Conservation (phyloP, 2,329 filamentous ascomycete genomes). For the Curvularia sp. region DNA sequence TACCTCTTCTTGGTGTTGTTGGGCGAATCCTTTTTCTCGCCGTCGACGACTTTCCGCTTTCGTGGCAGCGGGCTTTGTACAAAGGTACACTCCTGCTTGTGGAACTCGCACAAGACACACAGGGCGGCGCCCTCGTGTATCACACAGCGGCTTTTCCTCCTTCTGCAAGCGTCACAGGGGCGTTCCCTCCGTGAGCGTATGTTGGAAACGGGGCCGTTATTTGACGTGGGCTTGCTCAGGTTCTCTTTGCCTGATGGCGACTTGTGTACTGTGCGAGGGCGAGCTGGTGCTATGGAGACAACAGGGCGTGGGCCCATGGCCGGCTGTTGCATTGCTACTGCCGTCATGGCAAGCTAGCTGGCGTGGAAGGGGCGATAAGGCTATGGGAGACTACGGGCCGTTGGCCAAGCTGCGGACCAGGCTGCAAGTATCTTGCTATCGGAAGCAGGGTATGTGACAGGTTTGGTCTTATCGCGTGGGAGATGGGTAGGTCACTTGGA, state of each 20-base stretch:
- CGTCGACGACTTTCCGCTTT: slow-evolving; percentile 78
- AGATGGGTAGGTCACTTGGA: slow-evolving; percentile 23
- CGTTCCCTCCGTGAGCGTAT: slow-evolving; percentile 52
- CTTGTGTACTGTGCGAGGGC: slow-evolving; percentile 51
- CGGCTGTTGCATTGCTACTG: slow-evolving; percentile 48
- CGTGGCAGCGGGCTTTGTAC: slow-evolving; percentile 77
- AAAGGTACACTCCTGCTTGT: slow-evolving; percentile 80
- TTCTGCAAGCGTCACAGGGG: slow-evolving; percentile 71
- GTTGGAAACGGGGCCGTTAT: slow-evolving; percentile 47
- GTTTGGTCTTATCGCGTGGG: slow-evolving; percentile 52
- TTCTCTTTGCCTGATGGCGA: slow-evolving; percentile 55
- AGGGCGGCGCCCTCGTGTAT: slow-evolving; percentile 75
- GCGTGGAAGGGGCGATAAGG: slow-evolving; percentile 32
- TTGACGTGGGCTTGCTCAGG: slow-evolving; percentile 49
- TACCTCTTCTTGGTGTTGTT: slow-evolving; percentile 72
- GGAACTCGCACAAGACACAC: slow-evolving; percentile 79
- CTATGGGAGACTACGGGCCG: slow-evolving; percentile 41
- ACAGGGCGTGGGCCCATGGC: slow-evolving; percentile 51
- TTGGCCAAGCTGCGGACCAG: slow-evolving; percentile 40
- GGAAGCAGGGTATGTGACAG: slow-evolving; percentile 28
- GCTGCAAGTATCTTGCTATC: slow-evolving; percentile 25
- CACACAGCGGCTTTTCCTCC: slow-evolving; percentile 77
- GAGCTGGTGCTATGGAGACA: slow-evolving; percentile 56
- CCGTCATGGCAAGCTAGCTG: slow-evolving; percentile 51
- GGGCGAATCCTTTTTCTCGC: slow-evolving; percentile 65